Percentiles rank a stretch among this genome's conserved stretches.
These are phyloP conservation scores for Stygiomarasmius scandens DNA, from an alignment of 1,284 basidiomycete species.

Conservation along the genomic window DNA sequence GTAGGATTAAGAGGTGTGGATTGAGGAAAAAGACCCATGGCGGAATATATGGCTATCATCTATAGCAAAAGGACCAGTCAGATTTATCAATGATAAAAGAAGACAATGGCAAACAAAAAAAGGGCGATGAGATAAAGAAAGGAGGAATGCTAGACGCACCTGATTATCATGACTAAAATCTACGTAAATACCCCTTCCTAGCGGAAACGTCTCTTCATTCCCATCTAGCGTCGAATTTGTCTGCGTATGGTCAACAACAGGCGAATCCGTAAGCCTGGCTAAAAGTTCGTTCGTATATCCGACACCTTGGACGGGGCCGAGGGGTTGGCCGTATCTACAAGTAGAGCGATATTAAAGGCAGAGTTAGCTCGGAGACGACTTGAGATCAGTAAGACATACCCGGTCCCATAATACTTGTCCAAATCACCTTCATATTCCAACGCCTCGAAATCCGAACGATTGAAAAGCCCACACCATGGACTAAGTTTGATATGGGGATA, in stretches of 20 bases:
- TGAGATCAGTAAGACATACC: too few species aligned
- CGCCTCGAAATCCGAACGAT: slow-evolving; percentile 54
- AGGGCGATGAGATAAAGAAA: too few species aligned
- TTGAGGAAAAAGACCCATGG: slow-evolving; percentile 67
- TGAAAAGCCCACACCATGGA: slow-evolving; percentile 74
- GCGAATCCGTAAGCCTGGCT: slow-evolving; percentile 67
- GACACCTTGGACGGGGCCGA: slow-evolving; percentile 77
- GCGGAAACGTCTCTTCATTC: slow-evolving; percentile 71
- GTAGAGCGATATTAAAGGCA: too few species aligned
- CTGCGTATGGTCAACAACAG: slow-evolving; percentile 71
- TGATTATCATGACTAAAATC: slow-evolving; percentile 86
- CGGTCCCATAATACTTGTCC: slow-evolving; percentile 77
- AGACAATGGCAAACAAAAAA: too few species aligned
- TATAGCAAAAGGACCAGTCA: background rate
- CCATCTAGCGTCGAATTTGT: slow-evolving; percentile 79
- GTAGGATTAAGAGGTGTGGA: slow-evolving; percentile 42
- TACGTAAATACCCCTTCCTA: slow-evolving; percentile 64
- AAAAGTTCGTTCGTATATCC: slow-evolving; percentile 86
- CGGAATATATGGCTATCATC: slow-evolving; percentile 66
- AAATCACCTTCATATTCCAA: slow-evolving; percentile 77
- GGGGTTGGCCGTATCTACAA: slow-evolving; percentile 67
- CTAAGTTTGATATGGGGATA: slow-evolving; percentile 35
- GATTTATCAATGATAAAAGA: too few species aligned
- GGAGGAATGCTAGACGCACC: slow-evolving; percentile 48
- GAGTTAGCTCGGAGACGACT: too few species aligned